Evolutionary conservation across 2,329 filamentous ascomycete species (phyloP), one percentile per base, ranked within the genome.

Genomic region (Sclerotinia spermophila): DNA sequence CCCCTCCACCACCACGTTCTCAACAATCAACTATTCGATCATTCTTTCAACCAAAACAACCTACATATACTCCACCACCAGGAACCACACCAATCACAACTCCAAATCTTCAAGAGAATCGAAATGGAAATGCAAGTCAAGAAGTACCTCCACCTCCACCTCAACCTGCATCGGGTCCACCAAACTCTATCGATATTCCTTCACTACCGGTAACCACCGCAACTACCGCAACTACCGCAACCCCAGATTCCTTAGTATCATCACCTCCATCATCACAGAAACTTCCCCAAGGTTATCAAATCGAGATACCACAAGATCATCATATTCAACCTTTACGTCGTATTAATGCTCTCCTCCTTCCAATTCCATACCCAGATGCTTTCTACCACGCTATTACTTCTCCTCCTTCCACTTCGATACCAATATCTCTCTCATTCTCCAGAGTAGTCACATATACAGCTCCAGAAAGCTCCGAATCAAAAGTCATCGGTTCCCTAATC

Each of bases 341-440:
- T 75, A 89, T 91, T 79, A 90, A 90, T 79, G 82, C 86, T 59
- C 84, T 91, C 66, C 84, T 91, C 67, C 86, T 91, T 1, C 87
- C 86, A 65, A 86, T 91, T 71, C 82, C 82, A 78, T 91, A 91
- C 78, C 84, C 87, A 4, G 88, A 90, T 78, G 82, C 83, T 62
- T 91, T 91, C 81, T 91, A 90, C 83, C 80, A 69, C 80, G 85
- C 71, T 82, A 87, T 72, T 83, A 85, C 17, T 76, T 82, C 27
- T 80, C 81, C 33, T 83, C 82, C 51, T 85, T 84, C 72, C 78
- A 55, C 76, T 86, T 87, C 82, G 89, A 55, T n/a, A 3, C 64
- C 62, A 27, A 53, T 68, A 3, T n/a, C 53, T 30, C 30, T 61
- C 53, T 71, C 53, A 19, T 68, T 67, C 56, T 66, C 86, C 71